Base-by-base conservation (phyloP, 805 yeast genomes). In the Wickerhamomyces chambardii region DNA sequence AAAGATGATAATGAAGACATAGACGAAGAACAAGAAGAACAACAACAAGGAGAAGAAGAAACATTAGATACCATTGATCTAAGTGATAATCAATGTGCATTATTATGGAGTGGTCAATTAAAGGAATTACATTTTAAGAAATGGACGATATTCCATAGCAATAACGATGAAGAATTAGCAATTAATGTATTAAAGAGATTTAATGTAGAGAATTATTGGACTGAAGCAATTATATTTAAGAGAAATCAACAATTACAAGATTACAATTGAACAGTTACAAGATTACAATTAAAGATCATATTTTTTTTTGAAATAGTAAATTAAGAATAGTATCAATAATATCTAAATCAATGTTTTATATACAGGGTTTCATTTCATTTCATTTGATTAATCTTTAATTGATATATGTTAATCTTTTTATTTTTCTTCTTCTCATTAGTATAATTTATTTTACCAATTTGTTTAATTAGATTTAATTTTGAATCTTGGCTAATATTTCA, bases 401-500 rank as follows among this genome's bases (percentile, higher is more conserved):
- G n/a, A n/a, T n/a, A n/a, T n/a, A n/a, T n/a, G n/a, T n/a, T n/a
- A n/a, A n/a, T n/a, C n/a, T n/a, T n/a, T n/a, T n/a, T n/a, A n/a
- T n/a, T n/a, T n/a, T n/a, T n/a, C n/a, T n/a, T n/a, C n/a, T n/a
- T n/a, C n/a, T n/a, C n/a, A n/a, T n/a, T n/a, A n/a, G n/a, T n/a
- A n/a, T n/a, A n/a, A n/a, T n/a, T n/a, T 15, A 5, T 24, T 18
- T 15, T 6, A 8, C 17, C 6, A 33, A 28, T 32, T 22, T 26
- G 15, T 12, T 8, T 17, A 15, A 33, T 7, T 14, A 30, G 17
- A n/a, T 17, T n/a, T 16, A 16, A 9, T 26, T 25, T 24, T 28
- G 29, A 15, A 92, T 77, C 71, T 86, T 90, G 54, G 97, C 98
- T 54, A 92, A 75, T 60, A 90, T 84, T 66, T 90, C 98, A 53